These are phyloP conservation scores for Dendrobium catenatum DNA, from an alignment of 106 monocot genomes.

Conservation along the genomic window DNA sequence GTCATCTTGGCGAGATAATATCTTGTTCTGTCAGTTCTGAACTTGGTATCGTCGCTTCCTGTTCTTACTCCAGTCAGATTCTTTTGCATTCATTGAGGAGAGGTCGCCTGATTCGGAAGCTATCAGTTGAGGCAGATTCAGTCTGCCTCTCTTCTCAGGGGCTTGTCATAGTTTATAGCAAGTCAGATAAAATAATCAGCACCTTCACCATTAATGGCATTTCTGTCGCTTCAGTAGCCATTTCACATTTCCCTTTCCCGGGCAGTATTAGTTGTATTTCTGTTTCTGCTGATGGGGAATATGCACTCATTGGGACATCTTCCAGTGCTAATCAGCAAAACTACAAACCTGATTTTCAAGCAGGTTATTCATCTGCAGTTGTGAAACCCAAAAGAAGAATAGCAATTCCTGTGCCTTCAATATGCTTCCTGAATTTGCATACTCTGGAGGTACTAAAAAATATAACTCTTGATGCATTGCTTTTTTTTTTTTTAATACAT, in stretches of 20 bases:
- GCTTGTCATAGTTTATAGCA: conserved; percentile 64
- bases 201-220: conserved; percentile 87
- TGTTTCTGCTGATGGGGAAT: conserved; percentile 70
- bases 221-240: conserved; percentile 37
- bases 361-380: background rate
- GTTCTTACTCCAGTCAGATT: conserved; percentile 51
- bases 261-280: conserved; percentile 77
- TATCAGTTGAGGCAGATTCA: conserved; percentile 49
- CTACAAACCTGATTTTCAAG: background rate
- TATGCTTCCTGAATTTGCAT: conserved; percentile 77
- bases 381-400: conserved; percentile 15
- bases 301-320: conserved; percentile 62
- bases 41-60: conserved; percentile 66
- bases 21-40: conserved; percentile 80
- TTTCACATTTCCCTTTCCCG: conserved; percentile 43
- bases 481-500: background rate
- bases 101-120: conserved; percentile 65
- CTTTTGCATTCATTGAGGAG: conserved; percentile 78
- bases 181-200: conserved; percentile 40
- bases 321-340: conserved; percentile 12
- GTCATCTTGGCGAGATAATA: conserved; percentile 76
- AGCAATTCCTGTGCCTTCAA: conserved; percentile 67
- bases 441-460: conserved; percentile 58
- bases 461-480: background rate
- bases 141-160: conserved; percentile 77